A percentile compares a stretch with the other conserved stretches of the same genome.
phyloP scores from a whole-genome alignment of 1,284 basidiomycete genomes.

The Malassezia caprae region DNA sequence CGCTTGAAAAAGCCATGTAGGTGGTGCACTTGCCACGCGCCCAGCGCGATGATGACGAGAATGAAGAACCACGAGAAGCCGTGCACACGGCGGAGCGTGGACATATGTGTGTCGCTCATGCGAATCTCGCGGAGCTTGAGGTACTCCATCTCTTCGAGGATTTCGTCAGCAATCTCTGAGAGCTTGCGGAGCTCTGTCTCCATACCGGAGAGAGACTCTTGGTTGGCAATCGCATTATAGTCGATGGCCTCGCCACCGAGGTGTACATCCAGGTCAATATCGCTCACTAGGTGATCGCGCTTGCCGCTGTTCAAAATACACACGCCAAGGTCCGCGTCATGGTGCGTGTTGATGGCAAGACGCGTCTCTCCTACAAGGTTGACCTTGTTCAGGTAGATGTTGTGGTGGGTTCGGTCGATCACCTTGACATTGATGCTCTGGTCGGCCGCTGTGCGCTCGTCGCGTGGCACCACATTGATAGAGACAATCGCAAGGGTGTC shows the following conservation, averaged over 20 bases:
- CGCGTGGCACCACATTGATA: constrained; percentile 64
- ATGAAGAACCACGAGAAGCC: constrained; percentile 85
- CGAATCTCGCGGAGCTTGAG: constrained; percentile 76
- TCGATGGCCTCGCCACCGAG: constrained; percentile 97
- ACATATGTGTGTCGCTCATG: constrained; percentile 87
- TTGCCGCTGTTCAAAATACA: constrained; percentile 65
- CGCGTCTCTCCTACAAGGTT: constrained; percentile 80
- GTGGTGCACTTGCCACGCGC: constrained; percentile 88
- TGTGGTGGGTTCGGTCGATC: constrained; percentile 77
- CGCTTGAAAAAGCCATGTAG: constrained; percentile 87
- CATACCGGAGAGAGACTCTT: constrained; percentile 85
- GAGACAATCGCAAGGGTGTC: constrained; percentile 60
- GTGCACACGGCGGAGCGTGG: constrained; percentile 81
- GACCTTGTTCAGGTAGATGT: constrained; percentile 82
- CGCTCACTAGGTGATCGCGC: constrained; percentile 5
- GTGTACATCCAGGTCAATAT: constrained; percentile 84
- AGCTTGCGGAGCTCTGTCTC: constrained; percentile 98
- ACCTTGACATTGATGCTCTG: constrained; percentile 73
- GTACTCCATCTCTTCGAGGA: constrained; percentile 86
- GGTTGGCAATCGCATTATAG: constrained; percentile 98
- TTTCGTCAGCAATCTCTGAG: constrained; percentile 84
- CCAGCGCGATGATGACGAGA: constrained; percentile 66
- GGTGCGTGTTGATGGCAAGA: constrained; percentile 85
- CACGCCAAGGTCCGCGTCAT: constrained; percentile 85
- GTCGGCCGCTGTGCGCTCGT: constrained; percentile 20